phyloP scores from a whole-genome alignment of 306 rosid genomes.

The Cicer chorassanicum region DNA sequence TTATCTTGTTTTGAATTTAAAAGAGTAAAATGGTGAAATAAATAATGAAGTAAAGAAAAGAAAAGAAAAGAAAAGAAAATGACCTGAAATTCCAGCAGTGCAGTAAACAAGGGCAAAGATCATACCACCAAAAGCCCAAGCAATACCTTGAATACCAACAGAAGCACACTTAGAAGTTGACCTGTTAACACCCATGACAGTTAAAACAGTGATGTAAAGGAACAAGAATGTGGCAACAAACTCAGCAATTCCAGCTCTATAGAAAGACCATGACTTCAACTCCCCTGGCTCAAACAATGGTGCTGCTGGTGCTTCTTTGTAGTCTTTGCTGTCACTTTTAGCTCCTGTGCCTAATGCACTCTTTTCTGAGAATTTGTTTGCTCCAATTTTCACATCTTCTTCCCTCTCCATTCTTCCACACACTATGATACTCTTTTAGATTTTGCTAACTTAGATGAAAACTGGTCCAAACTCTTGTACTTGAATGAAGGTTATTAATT shows the following conservation, averaged over 20 bases:
- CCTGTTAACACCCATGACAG: conserved; percentile 80
- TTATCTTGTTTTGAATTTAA: too few relatives aligned
- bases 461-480: background rate
- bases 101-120: conserved; percentile 93
- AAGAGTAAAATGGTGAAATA: background rate
- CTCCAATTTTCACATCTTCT: conserved; percentile 90
- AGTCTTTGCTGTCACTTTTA: conserved; percentile 67
- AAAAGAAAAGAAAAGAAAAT: background rate
- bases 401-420: conserved; percentile 55
- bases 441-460: background rate
- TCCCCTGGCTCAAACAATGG: conserved; percentile 83
- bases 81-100: conserved; percentile 94
- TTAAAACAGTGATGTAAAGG: conserved; percentile 81
- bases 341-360: conserved; percentile 79
- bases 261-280: conserved; percentile 89
- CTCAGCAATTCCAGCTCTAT: conserved; percentile 92
- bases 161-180: conserved; percentile 58
- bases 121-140: conserved; percentile 99
- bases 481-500: background rate
- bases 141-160: conserved; percentile 92
- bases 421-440: background rate
- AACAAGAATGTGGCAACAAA: conserved; percentile 87
- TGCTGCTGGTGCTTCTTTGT: conserved; percentile 91
- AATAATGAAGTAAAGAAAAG: background rate
- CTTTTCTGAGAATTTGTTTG: conserved; percentile 75